A percentile compares a stretch with the other conserved stretches of the same genome.
Evolutionary conservation across 192 early-diverging fungal genomes (phyloP).

Genomic region (Jimgerdemannia lactiflua): DNA sequence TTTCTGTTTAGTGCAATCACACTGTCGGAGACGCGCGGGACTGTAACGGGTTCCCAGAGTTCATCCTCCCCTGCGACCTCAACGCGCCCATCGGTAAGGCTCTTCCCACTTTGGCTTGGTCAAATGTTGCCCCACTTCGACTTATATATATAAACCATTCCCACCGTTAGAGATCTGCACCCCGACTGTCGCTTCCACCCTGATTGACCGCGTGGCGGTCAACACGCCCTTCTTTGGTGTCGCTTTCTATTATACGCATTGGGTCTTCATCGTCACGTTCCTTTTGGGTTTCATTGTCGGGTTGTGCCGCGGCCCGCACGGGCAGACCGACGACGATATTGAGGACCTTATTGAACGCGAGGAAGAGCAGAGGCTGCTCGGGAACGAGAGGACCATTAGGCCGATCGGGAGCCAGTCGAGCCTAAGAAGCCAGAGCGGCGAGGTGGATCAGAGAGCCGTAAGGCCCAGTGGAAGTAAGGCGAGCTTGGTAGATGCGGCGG

Average conservation of each 20-base stretch:
- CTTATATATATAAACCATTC: no score
- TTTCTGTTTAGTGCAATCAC: constrained; percentile 60
- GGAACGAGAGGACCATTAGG: not conserved
- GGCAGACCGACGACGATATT: constrained; percentile 31
- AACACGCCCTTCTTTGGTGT: constrained; percentile 53
- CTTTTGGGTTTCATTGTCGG: constrained; percentile 35
- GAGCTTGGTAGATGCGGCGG: no score
- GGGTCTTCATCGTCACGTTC: constrained; percentile 47
- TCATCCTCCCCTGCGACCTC: constrained; percentile 57
- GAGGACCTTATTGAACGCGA: constrained; percentile 33
- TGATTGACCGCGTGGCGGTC: constrained; percentile 41
- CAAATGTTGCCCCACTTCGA: not conserved
- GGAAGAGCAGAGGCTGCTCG: constrained; percentile 29
- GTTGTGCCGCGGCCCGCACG: constrained; percentile 26
- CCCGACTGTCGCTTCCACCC: constrained; percentile 48
- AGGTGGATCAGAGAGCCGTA: no score
- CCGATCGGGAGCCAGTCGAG: no score
- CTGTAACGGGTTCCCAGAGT: constrained; percentile 41
- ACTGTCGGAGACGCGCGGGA: constrained; percentile 32
- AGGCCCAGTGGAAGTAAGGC: no score
- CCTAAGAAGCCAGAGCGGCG: no score
- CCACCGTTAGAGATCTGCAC: constrained; percentile 44
- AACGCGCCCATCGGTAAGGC: constrained; percentile 43
- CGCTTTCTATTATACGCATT: constrained; percentile 51
- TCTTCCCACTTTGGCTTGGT: not conserved